Conservation (phyloP, 257 asterid genomes). For the Plectranthus barbatus region DNA sequence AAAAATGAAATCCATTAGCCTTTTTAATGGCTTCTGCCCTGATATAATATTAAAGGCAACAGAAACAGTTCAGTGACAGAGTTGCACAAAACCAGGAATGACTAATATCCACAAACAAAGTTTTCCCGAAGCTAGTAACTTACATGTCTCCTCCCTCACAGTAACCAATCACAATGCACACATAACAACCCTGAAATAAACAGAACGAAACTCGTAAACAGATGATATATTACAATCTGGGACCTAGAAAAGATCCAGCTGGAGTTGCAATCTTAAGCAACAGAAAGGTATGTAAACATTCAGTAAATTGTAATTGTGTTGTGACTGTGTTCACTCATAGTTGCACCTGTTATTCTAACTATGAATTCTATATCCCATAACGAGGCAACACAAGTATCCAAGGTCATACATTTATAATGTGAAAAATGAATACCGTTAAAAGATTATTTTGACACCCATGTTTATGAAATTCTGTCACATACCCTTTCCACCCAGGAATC, state of each 20-base stretch:
- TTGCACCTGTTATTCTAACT: neutral
- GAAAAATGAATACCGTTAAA: neutral
- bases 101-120: neutral
- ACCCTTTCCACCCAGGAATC: constrained; percentile 99
- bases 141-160: constrained; percentile 99
- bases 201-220: constrained; percentile 8
- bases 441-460: neutral
- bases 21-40: constrained; percentile 95
- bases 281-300: neutral
- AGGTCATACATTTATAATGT: neutral
- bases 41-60: constrained; percentile 14
- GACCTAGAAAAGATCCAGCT: neutral
- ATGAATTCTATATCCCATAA: neutral
- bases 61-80: neutral
- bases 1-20: constrained; percentile 74
- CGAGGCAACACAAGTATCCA: neutral
- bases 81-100: neutral
- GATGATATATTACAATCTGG: neutral
- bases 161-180: constrained; percentile 94
- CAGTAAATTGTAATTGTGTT: neutral
- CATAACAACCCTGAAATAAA: constrained; percentile 84
- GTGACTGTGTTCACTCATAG: neutral
- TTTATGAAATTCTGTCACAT: constrained; percentile 8
- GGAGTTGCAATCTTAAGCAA: neutral
- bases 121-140: constrained; percentile 27